phyloP scores from a whole-genome alignment of 2,329 filamentous ascomycete genomes.

The Alternaria ethzedia region DNA sequence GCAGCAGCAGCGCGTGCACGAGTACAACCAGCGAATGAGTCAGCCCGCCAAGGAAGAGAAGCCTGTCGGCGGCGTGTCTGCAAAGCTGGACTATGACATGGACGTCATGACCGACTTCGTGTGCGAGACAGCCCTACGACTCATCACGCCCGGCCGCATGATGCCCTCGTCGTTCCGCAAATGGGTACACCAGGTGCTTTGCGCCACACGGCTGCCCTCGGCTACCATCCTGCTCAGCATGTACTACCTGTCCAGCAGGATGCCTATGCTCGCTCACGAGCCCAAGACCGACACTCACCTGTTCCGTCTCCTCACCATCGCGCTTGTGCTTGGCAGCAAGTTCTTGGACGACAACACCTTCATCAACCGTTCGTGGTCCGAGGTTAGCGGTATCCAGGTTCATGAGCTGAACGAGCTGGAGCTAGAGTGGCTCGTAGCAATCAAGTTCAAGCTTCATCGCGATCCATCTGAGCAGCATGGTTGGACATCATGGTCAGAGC shows the following conservation, averaged over 20 bases:
- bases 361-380: slow-evolving; percentile 95
- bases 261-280: slow-evolving; percentile 71
- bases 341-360: slow-evolving; percentile 97
- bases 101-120: slow-evolving; percentile 96
- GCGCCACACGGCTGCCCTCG: slow-evolving; percentile 86
- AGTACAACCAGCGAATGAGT: slow-evolving; percentile 46
- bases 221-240: slow-evolving; percentile 90
- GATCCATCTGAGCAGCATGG: slow-evolving; percentile 80
- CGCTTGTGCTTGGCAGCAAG: slow-evolving; percentile 88
- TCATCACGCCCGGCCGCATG: slow-evolving; percentile 67
- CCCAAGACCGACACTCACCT: slow-evolving; percentile 69
- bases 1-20: slow-evolving; percentile 50
- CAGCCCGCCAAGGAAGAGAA: slow-evolving; percentile 66
- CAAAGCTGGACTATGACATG: slow-evolving; percentile 95
- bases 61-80: slow-evolving; percentile 84
- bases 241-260: slow-evolving; percentile 84
- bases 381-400: slow-evolving; percentile 89
- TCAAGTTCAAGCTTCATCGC: slow-evolving; percentile 85
- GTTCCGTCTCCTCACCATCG: slow-evolving; percentile 86
- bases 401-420: slow-evolving; percentile 84
- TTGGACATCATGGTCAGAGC: slow-evolving; percentile 68
- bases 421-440: slow-evolving; percentile 83
- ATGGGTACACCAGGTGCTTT: slow-evolving; percentile 89
- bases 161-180: slow-evolving; percentile 81
- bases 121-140: slow-evolving; percentile 81